These are phyloP conservation scores for Elsinoe australis DNA, from an alignment of 2,329 filamentous ascomycete genomes.

Conservation along the genomic window DNA sequence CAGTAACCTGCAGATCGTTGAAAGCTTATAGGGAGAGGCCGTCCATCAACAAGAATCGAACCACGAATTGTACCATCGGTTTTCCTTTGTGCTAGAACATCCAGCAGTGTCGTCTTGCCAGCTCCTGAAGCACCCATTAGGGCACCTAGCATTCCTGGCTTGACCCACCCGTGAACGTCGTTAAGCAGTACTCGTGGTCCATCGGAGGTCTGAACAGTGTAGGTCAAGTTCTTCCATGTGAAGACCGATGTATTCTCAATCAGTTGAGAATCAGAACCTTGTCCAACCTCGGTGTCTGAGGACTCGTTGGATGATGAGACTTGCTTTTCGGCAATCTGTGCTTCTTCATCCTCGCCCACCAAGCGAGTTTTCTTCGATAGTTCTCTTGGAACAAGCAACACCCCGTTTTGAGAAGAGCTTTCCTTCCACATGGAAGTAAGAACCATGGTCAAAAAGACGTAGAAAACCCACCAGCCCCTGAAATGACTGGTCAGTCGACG, in stretches of 20 bases:
- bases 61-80: background rate
- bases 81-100: slow-evolving; percentile 53
- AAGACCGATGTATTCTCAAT: slow-evolving; percentile 19
- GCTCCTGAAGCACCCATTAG: slow-evolving; percentile 64
- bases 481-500: too few relatives aligned
- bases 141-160: slow-evolving; percentile 61
- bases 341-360: slow-evolving; percentile 35
- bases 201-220: background rate
- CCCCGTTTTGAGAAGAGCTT: slow-evolving; percentile 45
- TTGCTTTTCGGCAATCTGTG: slow-evolving; percentile 14
- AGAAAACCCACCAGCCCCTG: slow-evolving; percentile 57
- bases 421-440: slow-evolving; percentile 54
- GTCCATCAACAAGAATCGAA: background rate
- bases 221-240: background rate
- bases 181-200: slow-evolving; percentile 27
- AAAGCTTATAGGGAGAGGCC: background rate
- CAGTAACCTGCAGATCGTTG: background rate
- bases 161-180: slow-evolving; percentile 32
- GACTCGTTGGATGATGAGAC: slow-evolving; percentile 20
- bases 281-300: slow-evolving; percentile 8
- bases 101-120: slow-evolving; percentile 77
- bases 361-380: slow-evolving; percentile 33
- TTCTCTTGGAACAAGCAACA: slow-evolving; percentile 56
- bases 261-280: slow-evolving; percentile 22
- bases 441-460: slow-evolving; percentile 50